Percentiles rank a stretch among this genome's conserved stretches.
phyloP scores from a whole-genome alignment of 257 asterid species.

The Solanum bukasovii region DNA sequence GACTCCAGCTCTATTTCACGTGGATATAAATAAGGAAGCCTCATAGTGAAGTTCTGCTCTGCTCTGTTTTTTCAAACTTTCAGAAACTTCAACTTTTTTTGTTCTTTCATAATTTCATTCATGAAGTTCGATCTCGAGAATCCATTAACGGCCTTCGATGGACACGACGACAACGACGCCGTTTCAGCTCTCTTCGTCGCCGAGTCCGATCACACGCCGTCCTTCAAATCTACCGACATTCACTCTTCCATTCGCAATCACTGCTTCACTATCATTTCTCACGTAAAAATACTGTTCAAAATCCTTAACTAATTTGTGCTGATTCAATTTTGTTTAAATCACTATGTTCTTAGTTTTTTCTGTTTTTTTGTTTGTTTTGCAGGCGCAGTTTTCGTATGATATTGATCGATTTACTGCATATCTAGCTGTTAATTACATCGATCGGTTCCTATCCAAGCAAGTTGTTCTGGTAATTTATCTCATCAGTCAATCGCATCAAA shows the following conservation, averaged over 20 bases:
- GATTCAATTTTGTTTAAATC: neutral
- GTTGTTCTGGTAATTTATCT: constrained; percentile 22
- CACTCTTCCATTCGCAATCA: constrained; percentile 32
- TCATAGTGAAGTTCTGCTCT: neutral
- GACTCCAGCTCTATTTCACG: neutral
- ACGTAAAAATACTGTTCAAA: constrained; percentile 13
- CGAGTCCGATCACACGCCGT: constrained; percentile 41
- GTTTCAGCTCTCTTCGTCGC: constrained; percentile 38
- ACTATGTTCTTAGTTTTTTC: neutral
- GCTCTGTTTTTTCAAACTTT: neutral
- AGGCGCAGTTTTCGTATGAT: constrained; percentile 28
- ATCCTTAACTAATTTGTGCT: neutral
- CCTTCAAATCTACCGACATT: constrained; percentile 12
- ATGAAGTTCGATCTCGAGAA: constrained; percentile 39
- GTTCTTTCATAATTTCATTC: neutral
- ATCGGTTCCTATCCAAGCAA: constrained; percentile 42
- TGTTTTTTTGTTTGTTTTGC: neutral
- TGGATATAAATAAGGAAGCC: neutral
- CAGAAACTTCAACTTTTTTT: neutral
- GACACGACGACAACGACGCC: constrained; percentile 14
- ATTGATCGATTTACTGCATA: constrained; percentile 38
- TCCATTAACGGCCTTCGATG: constrained; percentile 26
- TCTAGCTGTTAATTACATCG: constrained; percentile 49
- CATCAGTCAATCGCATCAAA: neutral
- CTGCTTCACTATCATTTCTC: constrained; percentile 29